Conservation (phyloP, 2,329 filamentous ascomycete genomes). For the Phialophora chinensis region DNA sequence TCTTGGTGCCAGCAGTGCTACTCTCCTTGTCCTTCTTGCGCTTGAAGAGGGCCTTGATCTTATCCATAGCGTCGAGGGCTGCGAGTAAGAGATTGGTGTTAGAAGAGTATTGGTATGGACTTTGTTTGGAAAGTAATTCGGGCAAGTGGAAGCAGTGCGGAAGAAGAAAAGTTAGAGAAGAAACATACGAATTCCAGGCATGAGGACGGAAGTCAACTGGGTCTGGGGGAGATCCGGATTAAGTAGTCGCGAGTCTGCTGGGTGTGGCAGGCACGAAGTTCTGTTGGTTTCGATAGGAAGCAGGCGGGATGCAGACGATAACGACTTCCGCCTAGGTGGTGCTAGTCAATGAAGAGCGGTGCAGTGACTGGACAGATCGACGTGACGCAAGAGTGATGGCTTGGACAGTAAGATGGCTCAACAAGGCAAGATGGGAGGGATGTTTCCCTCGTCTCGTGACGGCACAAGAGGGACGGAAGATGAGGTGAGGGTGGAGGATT, state of each 20-base stretch:
- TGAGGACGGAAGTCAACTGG: slow-evolving; percentile 20
- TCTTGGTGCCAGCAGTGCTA: slow-evolving; percentile 30
- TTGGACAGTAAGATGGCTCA: slow-evolving; percentile 26
- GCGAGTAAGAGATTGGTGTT: slow-evolving; percentile 20
- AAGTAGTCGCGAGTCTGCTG: slow-evolving; percentile 25
- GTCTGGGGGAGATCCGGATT: slow-evolving; percentile 24
- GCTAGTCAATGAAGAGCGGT: slow-evolving; percentile 15
- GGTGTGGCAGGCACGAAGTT: slow-evolving; percentile 14
- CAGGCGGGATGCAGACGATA: slow-evolving; percentile 24
- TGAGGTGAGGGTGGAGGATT: slow-evolving; percentile 25
- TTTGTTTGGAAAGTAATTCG: slow-evolving; percentile 10
- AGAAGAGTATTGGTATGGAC: slow-evolving; percentile 20
- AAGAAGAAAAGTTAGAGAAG: slow-evolving; percentile 23
- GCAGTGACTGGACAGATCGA: slow-evolving; percentile 17
- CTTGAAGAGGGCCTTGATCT: slow-evolving; percentile 40
- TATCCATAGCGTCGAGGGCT: slow-evolving; percentile 40
- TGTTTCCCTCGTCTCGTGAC: slow-evolving; percentile 29
- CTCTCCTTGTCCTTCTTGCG: slow-evolving; percentile 33
- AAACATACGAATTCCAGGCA: slow-evolving; percentile 39
- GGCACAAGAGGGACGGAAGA: neutral
- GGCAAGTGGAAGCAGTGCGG: slow-evolving; percentile 4
- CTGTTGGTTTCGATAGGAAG: slow-evolving; percentile 26
- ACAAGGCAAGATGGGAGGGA: slow-evolving; percentile 14
- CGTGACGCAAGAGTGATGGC: slow-evolving; percentile 33
- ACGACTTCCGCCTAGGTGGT: slow-evolving; percentile 5